Conservation (phyloP, 2,329 filamentous ascomycete species). For the Periconia sp. region DNA sequence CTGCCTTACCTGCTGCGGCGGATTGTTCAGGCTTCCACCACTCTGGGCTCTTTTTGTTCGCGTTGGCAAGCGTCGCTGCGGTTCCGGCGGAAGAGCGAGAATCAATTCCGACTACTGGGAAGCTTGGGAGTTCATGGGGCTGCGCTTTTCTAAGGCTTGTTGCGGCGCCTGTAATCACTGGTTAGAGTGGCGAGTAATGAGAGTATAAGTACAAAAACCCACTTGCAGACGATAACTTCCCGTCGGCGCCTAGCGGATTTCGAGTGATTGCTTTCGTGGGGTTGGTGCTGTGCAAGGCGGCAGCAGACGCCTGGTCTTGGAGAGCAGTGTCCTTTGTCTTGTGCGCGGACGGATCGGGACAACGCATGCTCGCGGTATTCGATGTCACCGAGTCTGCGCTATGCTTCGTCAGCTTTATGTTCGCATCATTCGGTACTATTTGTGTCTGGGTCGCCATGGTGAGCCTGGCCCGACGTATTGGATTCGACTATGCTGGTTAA, state of each 20-base stretch:
- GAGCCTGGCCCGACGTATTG: too few species aligned
- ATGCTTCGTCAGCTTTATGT: conserved; percentile 25
- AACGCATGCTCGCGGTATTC: conserved; percentile 24
- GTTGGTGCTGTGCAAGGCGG: conserved; percentile 64
- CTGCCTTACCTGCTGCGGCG: conserved; percentile 63
- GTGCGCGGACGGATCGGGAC: conserved; percentile 54
- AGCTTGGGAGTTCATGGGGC: conserved; percentile 76
- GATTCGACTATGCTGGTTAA: too few species aligned
- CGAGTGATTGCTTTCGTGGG: conserved; percentile 32
- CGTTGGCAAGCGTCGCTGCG: conserved; percentile 76
- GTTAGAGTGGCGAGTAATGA: conserved; percentile 20
- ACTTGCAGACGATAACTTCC: conserved; percentile 65
- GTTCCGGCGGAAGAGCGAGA: conserved; percentile 69
- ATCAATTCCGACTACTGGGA: conserved; percentile 69
- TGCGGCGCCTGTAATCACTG: conserved; percentile 59
- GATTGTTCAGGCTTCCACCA: conserved; percentile 69
- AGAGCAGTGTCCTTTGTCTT: conserved; percentile 43
- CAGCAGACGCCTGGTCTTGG: conserved; percentile 63
- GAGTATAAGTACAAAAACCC: conserved; percentile 27
- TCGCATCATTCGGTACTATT: conserved; percentile 25
- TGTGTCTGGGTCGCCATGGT: conserved; percentile 37
- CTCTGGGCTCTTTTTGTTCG: conserved; percentile 69
- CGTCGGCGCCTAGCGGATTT: conserved; percentile 56
- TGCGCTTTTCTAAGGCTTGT: conserved; percentile 73
- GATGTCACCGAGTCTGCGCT: conserved; percentile 9